A percentile compares a stretch with the other conserved stretches of the same genome.
Conservation (phyloP, 768 basidiomycete species). For the Exidia glandulosa region DNA sequence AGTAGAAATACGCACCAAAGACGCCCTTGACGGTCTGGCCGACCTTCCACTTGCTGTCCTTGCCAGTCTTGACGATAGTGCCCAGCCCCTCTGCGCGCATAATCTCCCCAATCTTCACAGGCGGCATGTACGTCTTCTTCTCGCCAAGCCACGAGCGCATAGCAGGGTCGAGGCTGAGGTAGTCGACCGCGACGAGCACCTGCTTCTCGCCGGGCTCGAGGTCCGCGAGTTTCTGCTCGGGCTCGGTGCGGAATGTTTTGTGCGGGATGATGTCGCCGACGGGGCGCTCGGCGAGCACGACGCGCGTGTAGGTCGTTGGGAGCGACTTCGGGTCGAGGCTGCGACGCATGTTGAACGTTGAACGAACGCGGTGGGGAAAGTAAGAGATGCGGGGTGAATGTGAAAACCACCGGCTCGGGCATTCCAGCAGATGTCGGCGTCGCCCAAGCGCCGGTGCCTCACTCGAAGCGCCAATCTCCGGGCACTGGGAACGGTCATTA, state of each 20-base stretch:
- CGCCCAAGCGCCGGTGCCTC: too few species aligned
- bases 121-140: slow-evolving; percentile 56
- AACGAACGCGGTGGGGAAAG: too few species aligned
- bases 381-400: too few species aligned
- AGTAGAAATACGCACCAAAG: too few species aligned
- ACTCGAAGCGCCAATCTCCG: too few species aligned
- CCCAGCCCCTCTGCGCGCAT: slow-evolving; percentile 69
- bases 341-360: too few species aligned
- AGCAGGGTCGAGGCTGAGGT: slow-evolving; percentile 75
- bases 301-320: slow-evolving; percentile 38
- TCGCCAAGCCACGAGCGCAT: slow-evolving; percentile 80
- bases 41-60: slow-evolving; percentile 37
- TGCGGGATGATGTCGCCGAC: slow-evolving; percentile 48
- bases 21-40: slow-evolving; percentile 62
- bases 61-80: slow-evolving; percentile 43
- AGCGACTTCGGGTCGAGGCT: too few species aligned
- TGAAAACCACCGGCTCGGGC: too few species aligned
- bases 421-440: too few species aligned
- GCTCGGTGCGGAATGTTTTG: slow-evolving; percentile 55
- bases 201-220: slow-evolving; percentile 27
- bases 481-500: too few species aligned
- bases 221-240: slow-evolving; percentile 2
- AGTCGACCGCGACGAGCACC: slow-evolving; percentile 67
- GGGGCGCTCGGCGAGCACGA: slow-evolving; percentile 73
- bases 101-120: slow-evolving; percentile 58